phyloP scores from a whole-genome alignment of 345 rosid species.

The Pelargonium nanum region DNA sequence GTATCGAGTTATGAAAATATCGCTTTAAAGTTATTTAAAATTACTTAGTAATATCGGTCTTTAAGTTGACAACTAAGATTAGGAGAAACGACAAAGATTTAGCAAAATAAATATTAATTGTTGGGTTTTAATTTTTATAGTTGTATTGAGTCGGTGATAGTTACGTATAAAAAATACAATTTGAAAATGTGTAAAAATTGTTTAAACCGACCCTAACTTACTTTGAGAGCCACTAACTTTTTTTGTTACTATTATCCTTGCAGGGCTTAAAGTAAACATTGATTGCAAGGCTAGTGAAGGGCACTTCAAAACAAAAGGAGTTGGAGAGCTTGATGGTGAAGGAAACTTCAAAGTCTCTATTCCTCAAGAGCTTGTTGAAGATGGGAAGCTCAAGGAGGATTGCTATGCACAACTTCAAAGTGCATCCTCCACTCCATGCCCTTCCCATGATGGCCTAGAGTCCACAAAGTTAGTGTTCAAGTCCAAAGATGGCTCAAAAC shows the following conservation, averaged over 20 bases:
- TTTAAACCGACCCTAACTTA: too few species aligned
- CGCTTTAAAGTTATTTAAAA: too few species aligned
- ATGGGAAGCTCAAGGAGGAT: conserved; percentile 50
- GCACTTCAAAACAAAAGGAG: conserved; percentile 44
- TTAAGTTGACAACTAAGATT: too few species aligned
- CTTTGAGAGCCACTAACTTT: too few species aligned
- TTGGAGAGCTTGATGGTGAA: conserved; percentile 39
- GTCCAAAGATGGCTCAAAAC: conserved; percentile 30
- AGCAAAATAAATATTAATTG: too few species aligned
- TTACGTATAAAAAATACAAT: too few species aligned
- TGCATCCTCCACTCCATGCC: conserved; percentile 48
- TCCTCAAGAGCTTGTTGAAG: conserved; percentile 37
- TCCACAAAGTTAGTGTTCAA: conserved; percentile 46
- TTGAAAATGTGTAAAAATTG: too few species aligned
- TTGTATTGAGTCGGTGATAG: too few species aligned
- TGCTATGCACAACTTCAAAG: conserved; percentile 87
- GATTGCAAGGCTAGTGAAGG: conserved; percentile 56
- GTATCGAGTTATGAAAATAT: too few species aligned
- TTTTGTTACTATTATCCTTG: background rate
- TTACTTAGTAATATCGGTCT: too few species aligned
- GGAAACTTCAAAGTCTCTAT: conserved; percentile 57
- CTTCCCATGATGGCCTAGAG: conserved; percentile 39
- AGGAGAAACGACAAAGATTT: too few species aligned
- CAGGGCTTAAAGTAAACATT: conserved; percentile 64
- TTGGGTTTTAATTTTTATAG: too few species aligned